Evolutionary conservation across 176 grass and related monocot species (phyloP), one percentile per base, ranked within the genome.

Genomic region (Carex kokanica): DNA sequence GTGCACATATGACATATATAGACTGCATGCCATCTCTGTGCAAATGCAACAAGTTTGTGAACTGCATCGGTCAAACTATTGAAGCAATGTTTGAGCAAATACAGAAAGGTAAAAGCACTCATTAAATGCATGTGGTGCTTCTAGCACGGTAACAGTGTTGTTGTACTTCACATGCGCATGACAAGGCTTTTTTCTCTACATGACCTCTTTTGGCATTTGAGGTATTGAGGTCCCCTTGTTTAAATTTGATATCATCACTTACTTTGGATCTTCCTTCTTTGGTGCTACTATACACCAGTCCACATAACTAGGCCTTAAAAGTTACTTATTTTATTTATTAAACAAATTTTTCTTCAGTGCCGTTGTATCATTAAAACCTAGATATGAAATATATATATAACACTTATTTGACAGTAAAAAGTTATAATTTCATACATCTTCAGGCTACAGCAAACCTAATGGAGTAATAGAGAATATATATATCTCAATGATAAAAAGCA

Each of bases 61-160:
- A 52, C 60, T 25, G 58, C 40, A 14, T 82, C 5, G 7, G 62
- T 82, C 60, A 49, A 82, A 82, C 60, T 31, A 82, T 82, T 66
- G 12, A 27, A 29, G 60, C 21, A 66, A 82, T 82, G 80, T 82
- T 82, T 82, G 60, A 66, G 58, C 80, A 82, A 82, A 82, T 53
- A 49, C n/a, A 66, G 80, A 67, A 82, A 81, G 5, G 0, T 6
- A 59, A 49, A 82, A 43, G 60, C 38, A 34, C 29, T 61, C 79
- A 82, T 82, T 82, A 82, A 82, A 82, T 82, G 36, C 36, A 38
- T 38, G 38, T 49, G 17, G 23, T 82, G 36, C 45, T 82, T 82
- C 31, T 67, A 52, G 25, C 80, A 82, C 41, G 60, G 40, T 64
- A 82, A 82, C 80, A 82, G 61, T 53, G 62, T 7, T 65, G n/a